Base-by-base conservation (phyloP, 116 monocot genomes). In the Papilionanthe hybrid region DNA sequence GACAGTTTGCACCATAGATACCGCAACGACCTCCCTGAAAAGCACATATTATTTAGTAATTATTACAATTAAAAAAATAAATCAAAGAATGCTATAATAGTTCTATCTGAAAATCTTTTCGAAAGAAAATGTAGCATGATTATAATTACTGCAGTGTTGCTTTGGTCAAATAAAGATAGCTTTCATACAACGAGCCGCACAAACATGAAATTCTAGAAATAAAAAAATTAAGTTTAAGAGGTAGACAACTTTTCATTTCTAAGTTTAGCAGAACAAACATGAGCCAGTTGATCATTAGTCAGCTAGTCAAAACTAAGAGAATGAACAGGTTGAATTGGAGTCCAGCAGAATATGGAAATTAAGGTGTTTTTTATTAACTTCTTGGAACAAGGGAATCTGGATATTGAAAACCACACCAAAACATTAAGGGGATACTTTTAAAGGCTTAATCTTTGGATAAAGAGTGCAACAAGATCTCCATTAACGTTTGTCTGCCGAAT, bases 1-100 rank as follows among this genome's bases (percentile, higher is more conserved):
- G 79, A 80, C 85, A 89, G 71, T 95, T 95, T 3, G 65, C 86
- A 82, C 95, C 91, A 80, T 89, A 95, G 13, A 95, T 92, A 79
- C 95, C 95, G 79, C 93, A 91, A 1, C 88, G 78, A 57, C 85
- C 86, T 57, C 85, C 89, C 95, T 95, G 76, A 5, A 81, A 50
- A 81, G 9, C 27, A 83, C 32, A 42, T 37, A 72, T 25, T 60
- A 22, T 60, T 23, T 23, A 25, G 25, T 60, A 60, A 60, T 9
- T 22, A 60, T 60, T 22, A 60, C 25, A 72, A 5, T 18, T 47
- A 20, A 48, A 79, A 4, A 71, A 72, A 1, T 53, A 12, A 80
- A 53, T 55, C 9, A 53, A 37, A 4, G 37, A 69, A 69, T 69
- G 13, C 28, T 30, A 69, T 32, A 30, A 30, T 69, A 10, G 69